Base-by-base conservation (phyloP, 768 basidiomycete genomes). In the Auriscalpium orientale region DNA sequence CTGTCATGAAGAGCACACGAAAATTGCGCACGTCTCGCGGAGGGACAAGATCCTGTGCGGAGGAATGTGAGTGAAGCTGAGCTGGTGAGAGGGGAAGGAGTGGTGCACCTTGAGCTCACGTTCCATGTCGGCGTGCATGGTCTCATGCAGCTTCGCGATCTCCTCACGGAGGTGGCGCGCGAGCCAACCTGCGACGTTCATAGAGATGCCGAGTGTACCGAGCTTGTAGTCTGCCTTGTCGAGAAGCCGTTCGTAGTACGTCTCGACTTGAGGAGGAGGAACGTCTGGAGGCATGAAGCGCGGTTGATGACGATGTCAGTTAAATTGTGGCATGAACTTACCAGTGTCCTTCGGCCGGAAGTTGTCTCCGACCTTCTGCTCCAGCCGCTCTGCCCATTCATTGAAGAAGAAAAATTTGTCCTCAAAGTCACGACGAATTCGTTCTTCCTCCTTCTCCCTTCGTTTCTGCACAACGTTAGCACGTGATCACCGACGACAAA, bases 31-130 rank as follows among this genome's bases (percentile, higher is more conserved):
- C 61, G 47, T 62, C 61, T 28, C 61, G 61, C 8, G 59, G 59
- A 18, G 61, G 61, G 45, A 55, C 60, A 2, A 46, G 34, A 6
- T 54, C 22, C 62, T 61, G 53, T 28, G 46, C 4, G 22, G 37
- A 34, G 18, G 37, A 18, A 46, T 38, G 13, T 46, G 21, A 49
- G 15, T 13, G n/a, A 2, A 35, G 0, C 40, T 5, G 1, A 70
- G 47, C 37, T 22, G 36, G 35, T 48, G 33, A 11, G 53, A 22
- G 33, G 37, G 51, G 33, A 37, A 20, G 28, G 21, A n/a, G 55
- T 44, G 34, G 67, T 78, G 49, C 63, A 92, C 93, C 67, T 81
- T 74, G 8, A 97, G 73, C 60, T 94, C 89, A 51, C 76, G 73
- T 58, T 87, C 85, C 36, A 94, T 81, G 50, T 88, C 84, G 10